phyloP scores from a whole-genome alignment of 345 rosid species.

The Euclidium syriacum region DNA sequence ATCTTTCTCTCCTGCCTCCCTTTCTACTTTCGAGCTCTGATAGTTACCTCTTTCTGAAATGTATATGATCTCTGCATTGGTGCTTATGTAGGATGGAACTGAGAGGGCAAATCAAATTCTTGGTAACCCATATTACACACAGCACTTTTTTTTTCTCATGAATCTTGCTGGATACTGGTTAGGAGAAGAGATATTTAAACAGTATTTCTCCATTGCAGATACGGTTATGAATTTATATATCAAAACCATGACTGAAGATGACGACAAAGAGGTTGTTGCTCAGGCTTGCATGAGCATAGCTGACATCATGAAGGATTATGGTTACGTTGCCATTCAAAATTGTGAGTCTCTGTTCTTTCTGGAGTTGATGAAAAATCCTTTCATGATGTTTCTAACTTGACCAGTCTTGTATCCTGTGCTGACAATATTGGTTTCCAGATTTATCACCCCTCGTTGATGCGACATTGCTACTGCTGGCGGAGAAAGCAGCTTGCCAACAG shows the following conservation, averaged over 20 bases:
- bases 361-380: not conserved
- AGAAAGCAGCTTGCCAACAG: slow-evolving; percentile 90
- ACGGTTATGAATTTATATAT: slow-evolving; percentile 69
- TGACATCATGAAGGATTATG: slow-evolving; percentile 83
- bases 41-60: not conserved
- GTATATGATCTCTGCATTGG: slow-evolving; percentile 7
- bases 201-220: slow-evolving; percentile 42
- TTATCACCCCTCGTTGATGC: slow-evolving; percentile 72
- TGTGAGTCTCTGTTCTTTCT: slow-evolving; percentile 49
- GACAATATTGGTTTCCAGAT: slow-evolving; percentile 46
- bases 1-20: not conserved
- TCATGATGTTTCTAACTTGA: not conserved
- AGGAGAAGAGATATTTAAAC: slow-evolving; percentile 16
- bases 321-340: slow-evolving; percentile 68
- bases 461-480: slow-evolving; percentile 62
- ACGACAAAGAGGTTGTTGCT: slow-evolving; percentile 97
- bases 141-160: not conserved
- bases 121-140: slow-evolving; percentile 42
- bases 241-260: slow-evolving; percentile 86
- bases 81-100: slow-evolving; percentile 61
- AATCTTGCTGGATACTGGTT: not conserved
- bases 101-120: slow-evolving; percentile 68
- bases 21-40: not conserved
- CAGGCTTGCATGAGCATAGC: slow-evolving; percentile 86
- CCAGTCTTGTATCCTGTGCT: slow-evolving; percentile 10